phyloP scores from a whole-genome alignment of 108 stramenopile species.

The Parietichytrium sp. region DNA sequence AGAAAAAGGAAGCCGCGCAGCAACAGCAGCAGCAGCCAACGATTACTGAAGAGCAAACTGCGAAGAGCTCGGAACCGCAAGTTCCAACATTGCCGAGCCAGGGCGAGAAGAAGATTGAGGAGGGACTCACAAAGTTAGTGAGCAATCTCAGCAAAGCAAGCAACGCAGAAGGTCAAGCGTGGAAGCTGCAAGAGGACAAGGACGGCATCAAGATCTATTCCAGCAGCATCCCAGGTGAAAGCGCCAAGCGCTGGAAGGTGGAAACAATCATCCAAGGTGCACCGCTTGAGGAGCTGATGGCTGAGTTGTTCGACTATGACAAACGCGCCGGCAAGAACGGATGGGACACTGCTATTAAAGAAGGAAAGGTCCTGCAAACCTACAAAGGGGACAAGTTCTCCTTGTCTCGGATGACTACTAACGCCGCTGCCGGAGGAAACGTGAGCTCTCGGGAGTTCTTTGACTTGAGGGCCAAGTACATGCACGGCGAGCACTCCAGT shows the following conservation, averaged over 20 bases:
- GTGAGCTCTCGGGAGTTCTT: slow-evolving; percentile 23
- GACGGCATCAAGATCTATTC: slow-evolving; percentile 21
- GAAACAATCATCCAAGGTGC: background rate
- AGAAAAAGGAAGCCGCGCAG: no score
- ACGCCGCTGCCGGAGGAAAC: slow-evolving; percentile 3
- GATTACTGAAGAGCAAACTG: background rate
- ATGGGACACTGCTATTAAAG: slow-evolving; percentile 35
- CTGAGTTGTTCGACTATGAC: background rate
- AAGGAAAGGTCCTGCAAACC: background rate
- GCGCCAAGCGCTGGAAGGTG: slow-evolving; percentile 11
- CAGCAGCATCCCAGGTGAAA: background rate
- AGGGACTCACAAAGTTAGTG: background rate
- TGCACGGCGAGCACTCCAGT: background rate
- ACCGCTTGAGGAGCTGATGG: background rate
- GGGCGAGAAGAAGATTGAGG: background rate
- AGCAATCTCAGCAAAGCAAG: background rate
- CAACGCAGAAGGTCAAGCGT: background rate
- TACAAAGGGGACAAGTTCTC: slow-evolving; percentile 12
- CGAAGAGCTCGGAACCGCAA: background rate
- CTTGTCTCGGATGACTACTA: slow-evolving; percentile 12
- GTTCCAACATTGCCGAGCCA: background rate
- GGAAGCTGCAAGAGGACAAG: slow-evolving; percentile 29
- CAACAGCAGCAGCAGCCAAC: background rate
- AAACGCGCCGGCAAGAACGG: background rate
- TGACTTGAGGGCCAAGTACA: background rate